Evolutionary conservation across 257 asterid genomes (phyloP), one percentile per base, ranked within the genome.

Genomic region (Parsonsia alboflavescens): DNA sequence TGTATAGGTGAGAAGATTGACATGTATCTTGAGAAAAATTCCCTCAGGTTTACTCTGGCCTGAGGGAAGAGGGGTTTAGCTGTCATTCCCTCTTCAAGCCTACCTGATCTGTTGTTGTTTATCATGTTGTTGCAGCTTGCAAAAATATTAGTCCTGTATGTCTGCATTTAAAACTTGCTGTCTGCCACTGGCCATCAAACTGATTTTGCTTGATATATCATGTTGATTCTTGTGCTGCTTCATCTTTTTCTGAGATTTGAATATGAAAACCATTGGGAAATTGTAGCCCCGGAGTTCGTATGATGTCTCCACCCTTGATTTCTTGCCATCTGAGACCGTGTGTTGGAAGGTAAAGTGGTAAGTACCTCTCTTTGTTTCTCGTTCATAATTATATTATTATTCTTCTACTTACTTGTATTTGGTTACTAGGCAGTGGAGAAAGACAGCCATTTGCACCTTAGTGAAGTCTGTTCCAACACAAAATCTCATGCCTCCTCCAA

Each of bases 391-490:
- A 70, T 44, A 36, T 19, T 19, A 22, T 36, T 26, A 13, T 44
- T 24, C 21, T 70, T 46, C 28, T 80, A 78, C 96, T 91, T 89
- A 91, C 98, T 74, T 87, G 91, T 91, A 88, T 61, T 87, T 89
- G 54, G 96, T 91, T 44, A 89, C 89, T 59, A 93, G 77, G 77
- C 92, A 82, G 77, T 91, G 98, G 68, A 93, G 87, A 81, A 89
- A 93, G 71, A 87, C 88, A 44, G 97, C 96, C 96, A 91, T 91
- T 75, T 93, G 96, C 80, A 93, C 82, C 85, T 91, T 93, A 21
- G 92, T 86, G 89, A 93, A 93, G 59, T 93, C 97, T 66, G 98
- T 84, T 68, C 98, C 98, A 10, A 93, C 95, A 73, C 98, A 93
- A 73, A 93, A 89, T 75, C 97, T 83, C 96, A 93, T 87, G 44